Percentiles rank a stretch among this genome's conserved stretches.
phyloP scores from a whole-genome alignment of 352 stramenopile species.

The Aphanomyces cochlioides region DNA sequence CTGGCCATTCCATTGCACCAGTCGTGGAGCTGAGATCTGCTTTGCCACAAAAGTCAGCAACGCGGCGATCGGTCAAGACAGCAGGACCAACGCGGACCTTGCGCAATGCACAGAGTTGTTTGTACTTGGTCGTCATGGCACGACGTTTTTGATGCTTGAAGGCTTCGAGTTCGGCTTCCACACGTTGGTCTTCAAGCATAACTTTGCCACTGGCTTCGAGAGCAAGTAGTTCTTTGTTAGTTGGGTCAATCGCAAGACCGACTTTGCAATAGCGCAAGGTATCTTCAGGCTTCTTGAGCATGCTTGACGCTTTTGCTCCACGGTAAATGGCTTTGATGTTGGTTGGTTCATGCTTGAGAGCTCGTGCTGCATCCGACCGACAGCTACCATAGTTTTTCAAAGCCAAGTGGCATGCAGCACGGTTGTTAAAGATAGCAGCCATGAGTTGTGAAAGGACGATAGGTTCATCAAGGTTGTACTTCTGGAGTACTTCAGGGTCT shows the following conservation, averaged over 20 bases:
- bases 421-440: slow-evolving; percentile 76
- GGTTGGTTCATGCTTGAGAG: slow-evolving; percentile 59
- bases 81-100: slow-evolving; percentile 63
- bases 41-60: slow-evolving; percentile 80
- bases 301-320: slow-evolving; percentile 73
- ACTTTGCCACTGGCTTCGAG: slow-evolving; percentile 58
- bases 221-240: slow-evolving; percentile 72
- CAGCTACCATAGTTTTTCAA: slow-evolving; percentile 85
- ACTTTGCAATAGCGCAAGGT: slow-evolving; percentile 78
- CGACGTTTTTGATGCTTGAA: slow-evolving; percentile 66
- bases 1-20: slow-evolving; percentile 69
- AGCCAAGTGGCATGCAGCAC: slow-evolving; percentile 73
- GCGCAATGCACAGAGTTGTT: slow-evolving; percentile 59
- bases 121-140: slow-evolving; percentile 72
- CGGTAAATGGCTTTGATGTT: slow-evolving; percentile 84
- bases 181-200: slow-evolving; percentile 51
- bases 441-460: slow-evolving; percentile 40
- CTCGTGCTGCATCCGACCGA: slow-evolving; percentile 68
- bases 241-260: slow-evolving; percentile 64
- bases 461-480: slow-evolving; percentile 57
- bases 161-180: slow-evolving; percentile 58
- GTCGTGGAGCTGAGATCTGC: slow-evolving; percentile 60
- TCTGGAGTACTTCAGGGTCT: slow-evolving; percentile 47
- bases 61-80: slow-evolving; percentile 73
- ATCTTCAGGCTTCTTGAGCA: slow-evolving; percentile 74